Conservation (phyloP, 139 green algal species). For the Asterochloris erici region DNA sequence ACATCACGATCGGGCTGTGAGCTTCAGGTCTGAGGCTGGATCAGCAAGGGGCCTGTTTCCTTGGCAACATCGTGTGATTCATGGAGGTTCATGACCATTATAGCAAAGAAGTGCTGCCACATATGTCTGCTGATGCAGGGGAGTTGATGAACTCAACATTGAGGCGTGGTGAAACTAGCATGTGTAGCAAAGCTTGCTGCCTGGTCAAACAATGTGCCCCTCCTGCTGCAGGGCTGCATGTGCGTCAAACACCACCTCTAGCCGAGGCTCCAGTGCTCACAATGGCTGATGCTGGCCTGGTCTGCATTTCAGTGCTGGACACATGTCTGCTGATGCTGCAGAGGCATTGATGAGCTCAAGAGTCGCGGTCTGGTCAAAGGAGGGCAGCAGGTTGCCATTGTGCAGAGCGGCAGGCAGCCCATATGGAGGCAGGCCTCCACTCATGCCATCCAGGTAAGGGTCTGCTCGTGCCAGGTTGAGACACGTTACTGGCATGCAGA, state of each 20-base stretch:
- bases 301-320: not conserved
- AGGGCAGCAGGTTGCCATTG: constrained; percentile 73
- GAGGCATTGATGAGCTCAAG: constrained; percentile 61
- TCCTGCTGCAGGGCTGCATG: not conserved
- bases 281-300: too few species aligned
- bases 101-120: too few species aligned
- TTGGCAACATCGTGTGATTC: too few species aligned
- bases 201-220: not conserved
- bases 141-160: too few species aligned
- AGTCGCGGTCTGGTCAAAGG: constrained; percentile 44
- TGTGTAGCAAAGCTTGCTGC: not conserved
- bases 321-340: constrained; percentile 10
- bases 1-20: too few species aligned
- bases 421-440: constrained; percentile 78
- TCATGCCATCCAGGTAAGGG: constrained; percentile 70
- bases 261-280: too few species aligned
- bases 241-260: too few species aligned
- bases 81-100: too few species aligned
- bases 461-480: not conserved
- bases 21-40: too few species aligned
- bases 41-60: too few species aligned
- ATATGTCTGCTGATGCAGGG: too few species aligned
- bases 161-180: too few species aligned
- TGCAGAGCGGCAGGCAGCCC: constrained; percentile 72
- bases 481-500: not conserved